phyloP scores from a whole-genome alignment of 495 filamentous ascomycete species.

The Elasticomyces elasticus region DNA sequence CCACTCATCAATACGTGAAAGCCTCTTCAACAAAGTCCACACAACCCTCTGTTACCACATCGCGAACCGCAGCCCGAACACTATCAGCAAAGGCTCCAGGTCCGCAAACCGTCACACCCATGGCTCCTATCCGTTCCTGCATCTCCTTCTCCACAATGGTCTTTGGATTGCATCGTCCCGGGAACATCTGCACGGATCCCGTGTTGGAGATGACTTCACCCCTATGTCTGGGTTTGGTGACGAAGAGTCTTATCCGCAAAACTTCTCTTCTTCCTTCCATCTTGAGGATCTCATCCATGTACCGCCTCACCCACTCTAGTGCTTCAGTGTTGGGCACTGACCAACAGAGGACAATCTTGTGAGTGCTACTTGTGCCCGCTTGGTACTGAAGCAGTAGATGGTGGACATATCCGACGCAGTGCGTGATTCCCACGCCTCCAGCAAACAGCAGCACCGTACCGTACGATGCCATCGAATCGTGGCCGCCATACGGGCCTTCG shows the following conservation, averaged over 20 bases:
- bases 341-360: slow-evolving; percentile 75
- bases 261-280: slow-evolving; percentile 75
- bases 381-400: slow-evolving; percentile 39
- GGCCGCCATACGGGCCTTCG: slow-evolving; percentile 49
- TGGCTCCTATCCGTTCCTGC: slow-evolving; percentile 63
- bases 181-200: slow-evolving; percentile 81
- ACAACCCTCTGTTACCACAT: slow-evolving; percentile 50
- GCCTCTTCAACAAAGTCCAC: slow-evolving; percentile 93
- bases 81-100: slow-evolving; percentile 83
- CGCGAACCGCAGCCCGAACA: slow-evolving; percentile 63
- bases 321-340: slow-evolving; percentile 72
- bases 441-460: slow-evolving; percentile 48
- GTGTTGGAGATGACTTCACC: slow-evolving; percentile 76
- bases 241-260: slow-evolving; percentile 76
- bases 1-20: slow-evolving; percentile 49
- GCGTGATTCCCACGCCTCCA: slow-evolving; percentile 51
- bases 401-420: slow-evolving; percentile 46
- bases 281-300: slow-evolving; percentile 88
- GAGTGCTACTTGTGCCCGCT: slow-evolving; percentile 35
- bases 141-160: slow-evolving; percentile 70
- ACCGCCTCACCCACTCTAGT: slow-evolving; percentile 83
- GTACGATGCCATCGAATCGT: slow-evolving; percentile 43
- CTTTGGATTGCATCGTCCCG: slow-evolving; percentile 50
- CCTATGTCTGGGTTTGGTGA: slow-evolving; percentile 68
- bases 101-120: slow-evolving; percentile 82